Evolutionary conservation across 2,329 filamentous ascomycete genomes (phyloP).

Genomic region (Aspergillus tanneri): DNA sequence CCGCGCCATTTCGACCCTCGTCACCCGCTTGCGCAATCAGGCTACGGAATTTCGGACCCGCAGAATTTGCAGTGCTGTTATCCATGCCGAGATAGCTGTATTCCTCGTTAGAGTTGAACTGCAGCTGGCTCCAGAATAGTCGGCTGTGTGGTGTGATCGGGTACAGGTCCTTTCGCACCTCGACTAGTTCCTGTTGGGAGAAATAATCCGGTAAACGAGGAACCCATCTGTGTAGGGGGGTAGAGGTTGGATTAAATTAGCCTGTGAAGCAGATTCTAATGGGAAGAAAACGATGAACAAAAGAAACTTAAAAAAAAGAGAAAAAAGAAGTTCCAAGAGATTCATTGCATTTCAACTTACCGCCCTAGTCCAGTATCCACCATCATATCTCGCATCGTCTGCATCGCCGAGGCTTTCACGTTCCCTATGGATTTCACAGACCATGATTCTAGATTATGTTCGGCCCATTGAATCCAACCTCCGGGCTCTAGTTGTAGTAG

Average conservation of each 20-base stretch:
- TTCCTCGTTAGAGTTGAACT: constrained; percentile 4
- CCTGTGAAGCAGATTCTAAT: too few relatives aligned
- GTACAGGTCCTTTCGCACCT: constrained; percentile 1
- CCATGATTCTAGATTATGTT: constrained; percentile 1
- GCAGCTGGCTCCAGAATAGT: constrained; percentile 2
- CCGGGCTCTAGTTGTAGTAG: not conserved
- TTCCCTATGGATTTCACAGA: not conserved
- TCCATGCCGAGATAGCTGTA: constrained; percentile 4
- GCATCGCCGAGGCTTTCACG: not conserved
- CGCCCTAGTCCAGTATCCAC: not conserved
- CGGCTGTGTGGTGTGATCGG: constrained; percentile 1
- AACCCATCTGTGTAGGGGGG: not conserved
- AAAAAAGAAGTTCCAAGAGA: too few relatives aligned
- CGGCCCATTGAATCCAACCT: constrained; percentile 3
- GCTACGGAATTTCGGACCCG: not conserved
- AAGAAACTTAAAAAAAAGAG: too few relatives aligned
- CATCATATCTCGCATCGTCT: constrained; percentile 1
- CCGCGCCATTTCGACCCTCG: not conserved
- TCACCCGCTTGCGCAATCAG: not conserved
- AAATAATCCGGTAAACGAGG: not conserved
- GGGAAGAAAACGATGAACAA: too few relatives aligned
- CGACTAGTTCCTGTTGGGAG: not conserved
- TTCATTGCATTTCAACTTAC: not conserved
- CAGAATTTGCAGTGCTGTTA: not conserved
- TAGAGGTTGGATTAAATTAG: too few relatives aligned